Conservation (phyloP, 768 basidiomycete species). For the Pulveroboletus sp. region DNA sequence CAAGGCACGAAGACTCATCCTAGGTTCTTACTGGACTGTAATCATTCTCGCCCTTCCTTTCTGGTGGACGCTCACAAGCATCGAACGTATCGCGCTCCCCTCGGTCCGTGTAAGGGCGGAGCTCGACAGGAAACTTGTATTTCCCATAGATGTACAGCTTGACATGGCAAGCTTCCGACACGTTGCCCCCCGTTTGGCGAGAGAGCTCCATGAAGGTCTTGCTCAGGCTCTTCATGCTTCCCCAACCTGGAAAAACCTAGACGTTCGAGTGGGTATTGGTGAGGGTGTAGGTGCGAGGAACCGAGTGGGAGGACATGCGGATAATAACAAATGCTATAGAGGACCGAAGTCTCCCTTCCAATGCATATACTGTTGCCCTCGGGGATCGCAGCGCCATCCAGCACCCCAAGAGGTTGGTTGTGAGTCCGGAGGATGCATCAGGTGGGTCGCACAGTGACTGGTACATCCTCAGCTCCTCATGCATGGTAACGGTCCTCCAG, state of each 20-base stretch:
- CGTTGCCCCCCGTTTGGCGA: conserved; percentile 13
- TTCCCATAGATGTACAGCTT: conserved; percentile 43
- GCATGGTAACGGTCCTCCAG: conserved; percentile 19
- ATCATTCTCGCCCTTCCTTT: conserved; percentile 77
- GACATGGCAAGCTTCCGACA: conserved; percentile 24
- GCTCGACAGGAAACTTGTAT: conserved; percentile 38
- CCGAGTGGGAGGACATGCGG: not conserved
- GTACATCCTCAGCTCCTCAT: conserved; percentile 6
- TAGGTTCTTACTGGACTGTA: conserved; percentile 73
- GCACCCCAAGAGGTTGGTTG: conserved; percentile 16
- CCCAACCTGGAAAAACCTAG: conserved; percentile 42
- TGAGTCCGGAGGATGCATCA: conserved; percentile 24
- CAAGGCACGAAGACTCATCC: conserved; percentile 50
- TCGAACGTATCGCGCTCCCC: conserved; percentile 76
- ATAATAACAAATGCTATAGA: conserved; percentile 14
- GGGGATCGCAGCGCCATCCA: conserved; percentile 23
- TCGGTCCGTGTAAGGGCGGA: conserved; percentile 51
- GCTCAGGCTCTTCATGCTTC: conserved; percentile 11
- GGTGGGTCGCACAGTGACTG: conserved; percentile 18
- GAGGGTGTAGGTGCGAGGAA: conserved; percentile 33
- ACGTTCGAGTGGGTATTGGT: conserved; percentile 30
- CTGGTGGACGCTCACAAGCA: conserved; percentile 94
- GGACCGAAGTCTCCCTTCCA: conserved; percentile 3
- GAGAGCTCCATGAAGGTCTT: conserved; percentile 27
- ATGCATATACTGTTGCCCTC: conserved; percentile 21